Percentiles rank a stretch among this genome's conserved stretches.
Conservation (phyloP, 2,329 filamentous ascomycete species). For the Lasiodiplodia citricola region DNA sequence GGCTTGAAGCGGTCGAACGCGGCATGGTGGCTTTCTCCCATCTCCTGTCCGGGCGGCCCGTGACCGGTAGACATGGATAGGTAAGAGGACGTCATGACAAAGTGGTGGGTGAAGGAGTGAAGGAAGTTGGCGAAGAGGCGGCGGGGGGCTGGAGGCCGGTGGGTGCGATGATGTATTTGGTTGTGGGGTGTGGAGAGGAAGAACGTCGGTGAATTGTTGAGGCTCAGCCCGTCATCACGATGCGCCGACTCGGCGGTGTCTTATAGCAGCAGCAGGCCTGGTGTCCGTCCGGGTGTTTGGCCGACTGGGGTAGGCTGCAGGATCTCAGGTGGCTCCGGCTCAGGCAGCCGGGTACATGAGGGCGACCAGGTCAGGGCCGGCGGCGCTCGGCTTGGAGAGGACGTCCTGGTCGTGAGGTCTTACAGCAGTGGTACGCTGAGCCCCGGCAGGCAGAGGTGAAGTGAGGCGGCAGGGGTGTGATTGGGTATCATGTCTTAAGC, state of each 20-base stretch:
- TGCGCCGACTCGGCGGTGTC: slow-evolving; percentile 9
- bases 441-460: slow-evolving; percentile 15
- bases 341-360: slow-evolving; percentile 21
- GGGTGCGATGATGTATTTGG: slow-evolving; percentile 23
- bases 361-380: slow-evolving; percentile 19
- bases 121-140: slow-evolving; percentile 16
- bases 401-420: slow-evolving; percentile 38
- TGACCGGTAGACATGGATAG: slow-evolving; percentile 33
- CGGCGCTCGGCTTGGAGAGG: slow-evolving; percentile 27
- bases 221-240: slow-evolving; percentile 20
- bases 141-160: background rate
- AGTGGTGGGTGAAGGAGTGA: slow-evolving; percentile 37
- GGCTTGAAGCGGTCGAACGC: slow-evolving; percentile 42
- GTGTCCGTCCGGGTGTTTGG: slow-evolving; percentile 1
- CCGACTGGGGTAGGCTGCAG: slow-evolving; percentile 31
- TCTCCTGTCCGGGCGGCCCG: slow-evolving; percentile 30
- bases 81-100: slow-evolving; percentile 39
- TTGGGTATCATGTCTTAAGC: slow-evolving; percentile 29
- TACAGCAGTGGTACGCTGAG: slow-evolving; percentile 42
- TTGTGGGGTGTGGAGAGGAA: slow-evolving; percentile 22
- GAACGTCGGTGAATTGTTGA: slow-evolving; percentile 26
- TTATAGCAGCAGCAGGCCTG: slow-evolving; percentile 1
- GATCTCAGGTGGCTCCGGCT: slow-evolving; percentile 21
- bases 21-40: slow-evolving; percentile 32
- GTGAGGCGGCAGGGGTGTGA: slow-evolving; percentile 26